Base-by-base conservation (phyloP, 495 filamentous ascomycete genomes). In the Bombardia bombarda region DNA sequence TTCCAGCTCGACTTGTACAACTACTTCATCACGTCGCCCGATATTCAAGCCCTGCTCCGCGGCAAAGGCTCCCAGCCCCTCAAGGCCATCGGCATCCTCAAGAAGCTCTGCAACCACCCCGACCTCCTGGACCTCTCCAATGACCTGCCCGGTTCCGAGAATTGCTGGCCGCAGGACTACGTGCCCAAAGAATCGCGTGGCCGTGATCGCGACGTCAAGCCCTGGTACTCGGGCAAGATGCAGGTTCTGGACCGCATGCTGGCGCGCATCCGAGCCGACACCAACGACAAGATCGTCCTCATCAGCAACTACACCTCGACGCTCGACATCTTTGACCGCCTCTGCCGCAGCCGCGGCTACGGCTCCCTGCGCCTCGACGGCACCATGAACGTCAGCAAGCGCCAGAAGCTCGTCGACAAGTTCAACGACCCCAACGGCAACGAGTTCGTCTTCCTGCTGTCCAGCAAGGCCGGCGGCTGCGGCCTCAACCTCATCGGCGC, bases 201-300 rank as follows among this genome's bases (percentile, higher is more conserved):
- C 7, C 77, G 92, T 38, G 89, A 97, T 61, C 78, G 92, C 23
- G 92, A 99, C 43, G 70, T 97, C 49, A 94, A 92, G 57, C 75
- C 85, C 1, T 97, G 89, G 90, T 96, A 97, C 63, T 93, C 87
- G 0, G 92, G 92, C 33, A 99, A 99, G 61, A 96, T 99, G 90
- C 80, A 87, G 64, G 93, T 97, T 17, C 83, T 99, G 17, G 92
- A 96, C 61, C 83, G 92, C 40, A 99, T 99, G 92, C 81, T 99
- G 17, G 89, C 92, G 18, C 86, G 90, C 18, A 99, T 99, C 52
- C 87, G 88, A 12, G 78, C 87, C 53, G 90, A 97, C 53, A 96
- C 92, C 7, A 96, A 96, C 51, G 92, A 99, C 73, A 99, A 99
- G 68, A 97, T 99, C 54, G 92, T 99, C 9, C 79, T 99, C 43